Evolutionary conservation across 164 flowering plant species (phyloP).

Genomic region (Aristolochia fimbriata): DNA sequence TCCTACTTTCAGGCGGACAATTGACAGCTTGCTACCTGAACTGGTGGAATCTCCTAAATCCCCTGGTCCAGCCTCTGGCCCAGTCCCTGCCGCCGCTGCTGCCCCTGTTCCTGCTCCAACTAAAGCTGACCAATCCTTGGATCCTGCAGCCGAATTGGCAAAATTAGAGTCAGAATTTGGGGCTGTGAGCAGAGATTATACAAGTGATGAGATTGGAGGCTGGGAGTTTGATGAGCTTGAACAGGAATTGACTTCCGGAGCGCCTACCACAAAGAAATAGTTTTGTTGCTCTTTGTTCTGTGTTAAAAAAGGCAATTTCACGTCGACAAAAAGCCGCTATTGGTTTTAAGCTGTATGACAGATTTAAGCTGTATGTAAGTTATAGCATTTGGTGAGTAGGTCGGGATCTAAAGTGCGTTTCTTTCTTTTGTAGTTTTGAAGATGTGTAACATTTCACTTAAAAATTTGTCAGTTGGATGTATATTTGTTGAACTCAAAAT

Average conservation of each 20-base stretch:
- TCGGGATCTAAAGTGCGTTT: neutral
- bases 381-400: neutral
- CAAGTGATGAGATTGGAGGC: slow-evolving; percentile 67
- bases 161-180: slow-evolving; percentile 92
- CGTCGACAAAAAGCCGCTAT: too few relatives aligned
- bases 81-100: neutral
- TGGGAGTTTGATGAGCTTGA: slow-evolving; percentile 99
- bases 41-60: slow-evolving; percentile 9
- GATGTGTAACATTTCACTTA: neutral
- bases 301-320: too few relatives aligned
- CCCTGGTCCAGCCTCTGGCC: neutral
- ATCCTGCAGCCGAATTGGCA: slow-evolving; percentile 77
- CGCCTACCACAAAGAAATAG: slow-evolving; percentile 30
- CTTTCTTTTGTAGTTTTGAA: neutral
- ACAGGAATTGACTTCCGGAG: slow-evolving; percentile 50
- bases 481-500: slow-evolving; percentile 3
- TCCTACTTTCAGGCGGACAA: slow-evolving; percentile 5
- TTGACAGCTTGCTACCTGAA: slow-evolving; percentile 2
- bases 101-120: slow-evolving; percentile 9
- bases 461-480: neutral
- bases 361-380: too few relatives aligned
- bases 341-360: too few relatives aligned
- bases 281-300: neutral
- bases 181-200: slow-evolving; percentile 48
- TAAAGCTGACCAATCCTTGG: slow-evolving; percentile 33